Conservation (phyloP, 2,329 filamentous ascomycete species). For the Verticillium zaregamsianum region DNA sequence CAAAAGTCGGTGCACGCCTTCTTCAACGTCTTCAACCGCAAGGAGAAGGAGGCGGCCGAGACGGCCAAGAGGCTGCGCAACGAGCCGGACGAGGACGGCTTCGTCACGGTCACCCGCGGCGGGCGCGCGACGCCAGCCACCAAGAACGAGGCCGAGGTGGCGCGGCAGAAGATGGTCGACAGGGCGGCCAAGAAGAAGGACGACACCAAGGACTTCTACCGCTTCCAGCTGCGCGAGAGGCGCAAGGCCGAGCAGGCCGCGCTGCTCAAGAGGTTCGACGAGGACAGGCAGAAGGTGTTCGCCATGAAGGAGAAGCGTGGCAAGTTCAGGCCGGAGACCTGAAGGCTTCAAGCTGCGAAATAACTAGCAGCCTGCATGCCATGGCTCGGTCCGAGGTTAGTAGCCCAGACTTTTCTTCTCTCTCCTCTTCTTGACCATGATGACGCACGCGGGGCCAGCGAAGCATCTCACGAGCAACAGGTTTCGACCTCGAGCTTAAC, state of each 20-base stretch:
- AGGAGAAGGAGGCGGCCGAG: conserved; percentile 59
- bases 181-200: conserved; percentile 59
- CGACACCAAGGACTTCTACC: conserved; percentile 71
- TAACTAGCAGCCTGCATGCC: not conserved
- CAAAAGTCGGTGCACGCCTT: conserved; percentile 77
- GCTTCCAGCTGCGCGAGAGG: conserved; percentile 77
- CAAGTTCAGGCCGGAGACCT: conserved; percentile 52
- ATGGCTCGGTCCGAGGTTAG: not conserved
- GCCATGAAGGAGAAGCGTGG: conserved; percentile 66
- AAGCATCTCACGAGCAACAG: conserved; percentile 17
- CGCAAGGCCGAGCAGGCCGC: conserved; percentile 70
- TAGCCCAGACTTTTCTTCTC: conserved; percentile 1
- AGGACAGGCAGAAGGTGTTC: conserved; percentile 68
- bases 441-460: conserved; percentile 54
- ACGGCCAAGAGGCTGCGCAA: conserved; percentile 63
- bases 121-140: conserved; percentile 70
- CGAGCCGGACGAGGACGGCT: conserved; percentile 90
- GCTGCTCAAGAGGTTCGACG: conserved; percentile 67
- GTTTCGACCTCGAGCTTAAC: conserved; percentile 15
- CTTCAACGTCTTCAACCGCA: conserved; percentile 76
- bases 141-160: conserved; percentile 64
- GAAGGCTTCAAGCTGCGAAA: conserved; percentile 11
- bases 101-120: conserved; percentile 84
- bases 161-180: conserved; percentile 55
- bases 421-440: conserved; percentile 26